phyloP scores from a whole-genome alignment of 352 stramenopile species.

The Pythium scleroteichum region DNA sequence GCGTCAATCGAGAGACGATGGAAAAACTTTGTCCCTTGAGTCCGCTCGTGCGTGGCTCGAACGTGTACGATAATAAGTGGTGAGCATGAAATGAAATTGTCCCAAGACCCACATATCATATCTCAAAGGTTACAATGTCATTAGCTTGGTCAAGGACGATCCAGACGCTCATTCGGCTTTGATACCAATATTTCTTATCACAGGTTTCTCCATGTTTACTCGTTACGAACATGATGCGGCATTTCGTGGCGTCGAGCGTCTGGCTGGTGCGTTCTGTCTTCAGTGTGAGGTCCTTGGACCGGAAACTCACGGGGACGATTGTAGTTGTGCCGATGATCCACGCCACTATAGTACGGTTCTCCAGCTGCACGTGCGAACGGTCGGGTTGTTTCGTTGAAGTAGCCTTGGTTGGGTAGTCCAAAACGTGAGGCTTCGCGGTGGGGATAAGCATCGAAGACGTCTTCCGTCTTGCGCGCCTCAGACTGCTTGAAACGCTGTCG shows the following conservation, averaged over 20 bases:
- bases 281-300: not conserved
- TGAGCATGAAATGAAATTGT: no score
- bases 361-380: not conserved
- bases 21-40: no score
- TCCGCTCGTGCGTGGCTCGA: no score
- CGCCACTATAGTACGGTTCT: not conserved
- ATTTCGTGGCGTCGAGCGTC: not conserved
- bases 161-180: not conserved
- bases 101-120: no score
- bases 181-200: not conserved
- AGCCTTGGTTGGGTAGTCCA: not conserved
- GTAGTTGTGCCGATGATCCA: not conserved
- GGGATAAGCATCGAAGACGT: slow-evolving; percentile 5
- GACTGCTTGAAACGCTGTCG: slow-evolving; percentile 9
- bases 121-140: no score
- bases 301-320: not conserved
- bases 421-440: not conserved
- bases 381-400: not conserved
- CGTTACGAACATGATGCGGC: not conserved
- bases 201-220: not conserved
- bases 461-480: slow-evolving; percentile 3
- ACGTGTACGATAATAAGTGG: no score
- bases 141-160: no score
- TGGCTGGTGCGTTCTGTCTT: not conserved
- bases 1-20: no score